phyloP scores from a whole-genome alignment of 108 stramenopile genomes.

The Nitzschia palea region DNA sequence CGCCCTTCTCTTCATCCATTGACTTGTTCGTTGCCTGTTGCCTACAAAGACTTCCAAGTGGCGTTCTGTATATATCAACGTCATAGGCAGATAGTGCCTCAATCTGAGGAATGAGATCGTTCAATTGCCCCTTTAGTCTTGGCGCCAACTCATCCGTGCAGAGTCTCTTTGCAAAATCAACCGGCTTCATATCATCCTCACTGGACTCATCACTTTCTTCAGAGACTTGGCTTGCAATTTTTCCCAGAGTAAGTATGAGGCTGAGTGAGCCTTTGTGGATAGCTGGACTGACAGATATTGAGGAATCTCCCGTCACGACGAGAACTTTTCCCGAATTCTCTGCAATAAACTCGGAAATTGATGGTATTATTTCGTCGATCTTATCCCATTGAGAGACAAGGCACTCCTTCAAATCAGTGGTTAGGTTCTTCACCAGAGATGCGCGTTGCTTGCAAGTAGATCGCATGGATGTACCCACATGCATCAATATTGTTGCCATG shows the following conservation, averaged over 20 bases:
- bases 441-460: constrained; percentile 31
- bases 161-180: constrained; percentile 43
- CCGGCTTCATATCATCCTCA: constrained; percentile 58
- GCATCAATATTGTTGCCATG: constrained; percentile 58
- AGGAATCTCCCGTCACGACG: background rate
- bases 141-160: constrained; percentile 30
- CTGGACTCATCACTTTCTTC: constrained; percentile 47
- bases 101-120: background rate
- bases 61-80: constrained; percentile 28
- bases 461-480: constrained; percentile 47
- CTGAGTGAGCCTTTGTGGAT: constrained; percentile 58
- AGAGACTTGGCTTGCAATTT: constrained; percentile 56
- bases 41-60: constrained; percentile 21
- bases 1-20: constrained; percentile 23
- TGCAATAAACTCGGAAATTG: constrained; percentile 16
- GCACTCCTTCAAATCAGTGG: constrained; percentile 7
- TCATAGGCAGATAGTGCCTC: constrained; percentile 20
- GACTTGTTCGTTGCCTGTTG: constrained; percentile 4
- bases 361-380: constrained; percentile 14
- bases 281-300: constrained; percentile 36
- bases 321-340: background rate
- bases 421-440: constrained; percentile 24
- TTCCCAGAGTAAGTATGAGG: constrained; percentile 58
- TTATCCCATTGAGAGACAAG: background rate
- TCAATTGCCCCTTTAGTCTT: constrained; percentile 10